Conservation (phyloP, 257 asterid species). For the Nicotiana noctiflora region DNA sequence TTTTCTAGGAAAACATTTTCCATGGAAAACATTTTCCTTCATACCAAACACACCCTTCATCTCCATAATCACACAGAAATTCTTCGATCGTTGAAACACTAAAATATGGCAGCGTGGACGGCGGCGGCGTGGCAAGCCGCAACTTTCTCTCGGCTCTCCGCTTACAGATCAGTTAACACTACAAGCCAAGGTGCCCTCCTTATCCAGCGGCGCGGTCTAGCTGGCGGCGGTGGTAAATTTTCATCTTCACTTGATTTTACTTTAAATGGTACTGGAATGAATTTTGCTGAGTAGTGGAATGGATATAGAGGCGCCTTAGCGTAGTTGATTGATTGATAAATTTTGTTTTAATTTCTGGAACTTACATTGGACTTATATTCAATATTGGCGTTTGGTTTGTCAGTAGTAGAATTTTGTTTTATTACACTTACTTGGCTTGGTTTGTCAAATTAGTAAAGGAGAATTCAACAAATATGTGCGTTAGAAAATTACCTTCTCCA, state of each 20-base stretch:
- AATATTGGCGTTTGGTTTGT: neutral
- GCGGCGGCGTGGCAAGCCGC: slow-evolving; percentile 46
- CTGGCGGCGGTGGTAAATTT: slow-evolving; percentile 47
- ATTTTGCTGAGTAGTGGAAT: neutral
- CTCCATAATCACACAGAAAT: neutral
- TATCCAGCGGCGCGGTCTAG: slow-evolving; percentile 52
- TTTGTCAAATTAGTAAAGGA: neutral
- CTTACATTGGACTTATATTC: neutral
- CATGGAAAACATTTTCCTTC: too few relatives aligned
- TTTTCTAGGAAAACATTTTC: too few relatives aligned
- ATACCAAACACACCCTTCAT: too few relatives aligned
- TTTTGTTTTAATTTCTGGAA: neutral
- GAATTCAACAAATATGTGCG: neutral
- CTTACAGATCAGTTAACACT: slow-evolving; percentile 23
- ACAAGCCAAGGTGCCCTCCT: slow-evolving; percentile 29
- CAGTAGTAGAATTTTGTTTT: neutral
- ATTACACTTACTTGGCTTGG: neutral
- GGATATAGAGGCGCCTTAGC: too few relatives aligned
- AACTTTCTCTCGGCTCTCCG: slow-evolving; percentile 28
- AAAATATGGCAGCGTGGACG: slow-evolving; percentile 36
- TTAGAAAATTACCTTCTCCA: too few relatives aligned
- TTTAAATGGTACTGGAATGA: neutral
- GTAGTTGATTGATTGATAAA: too few relatives aligned
- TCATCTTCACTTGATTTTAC: neutral
- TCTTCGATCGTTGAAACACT: neutral